These are phyloP conservation scores for Niebla homalea DNA, from an alignment of 495 filamentous ascomycete species.

Conservation along the genomic window DNA sequence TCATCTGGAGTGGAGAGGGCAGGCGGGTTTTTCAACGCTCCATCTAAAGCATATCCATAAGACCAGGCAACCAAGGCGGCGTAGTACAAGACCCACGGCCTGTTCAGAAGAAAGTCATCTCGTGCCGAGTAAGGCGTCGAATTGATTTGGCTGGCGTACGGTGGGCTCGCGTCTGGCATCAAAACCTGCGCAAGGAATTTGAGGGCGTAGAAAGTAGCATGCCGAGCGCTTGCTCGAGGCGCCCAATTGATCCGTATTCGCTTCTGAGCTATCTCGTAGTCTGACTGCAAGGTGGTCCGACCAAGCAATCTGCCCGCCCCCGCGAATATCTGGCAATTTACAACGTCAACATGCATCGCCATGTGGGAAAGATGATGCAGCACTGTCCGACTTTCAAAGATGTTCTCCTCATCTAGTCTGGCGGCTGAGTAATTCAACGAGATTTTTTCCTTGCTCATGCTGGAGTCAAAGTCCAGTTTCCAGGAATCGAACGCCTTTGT, in stretches of 20 bases:
- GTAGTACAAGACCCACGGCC: slow-evolving; percentile 96
- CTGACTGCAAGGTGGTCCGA: slow-evolving; percentile 66
- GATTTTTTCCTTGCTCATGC: slow-evolving; percentile 40
- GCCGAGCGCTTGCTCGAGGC: slow-evolving; percentile 77
- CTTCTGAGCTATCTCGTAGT: slow-evolving; percentile 65
- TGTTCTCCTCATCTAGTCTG: slow-evolving; percentile 53
- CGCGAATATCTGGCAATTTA: slow-evolving; percentile 95
- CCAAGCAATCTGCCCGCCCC: slow-evolving; percentile 74
- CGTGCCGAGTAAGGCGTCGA: slow-evolving; percentile 55
- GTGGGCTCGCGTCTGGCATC: slow-evolving; percentile 36
- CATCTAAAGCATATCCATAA: slow-evolving; percentile 87
- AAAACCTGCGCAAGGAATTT: slow-evolving; percentile 76
- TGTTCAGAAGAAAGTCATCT: slow-evolving; percentile 81
- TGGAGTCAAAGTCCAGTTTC: slow-evolving; percentile 86
- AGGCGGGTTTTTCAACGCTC: slow-evolving; percentile 45
- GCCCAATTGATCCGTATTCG: slow-evolving; percentile 88
- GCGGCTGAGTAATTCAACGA: slow-evolving; percentile 25
- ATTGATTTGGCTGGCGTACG: slow-evolving; percentile 14
- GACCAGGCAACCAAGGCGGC: slow-evolving; percentile 87
- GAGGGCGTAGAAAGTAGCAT: slow-evolving; percentile 87
- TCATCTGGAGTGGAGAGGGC: slow-evolving; percentile 44
- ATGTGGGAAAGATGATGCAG: slow-evolving; percentile 92
- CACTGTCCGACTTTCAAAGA: slow-evolving; percentile 77
- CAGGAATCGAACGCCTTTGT: slow-evolving; percentile 89
- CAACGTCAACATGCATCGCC: slow-evolving; percentile 94